A percentile compares a stretch with the other conserved stretches of the same genome.
These are phyloP conservation scores for Melampsora americana DNA, from an alignment of 1,284 basidiomycete species.

Conservation along the genomic window DNA sequence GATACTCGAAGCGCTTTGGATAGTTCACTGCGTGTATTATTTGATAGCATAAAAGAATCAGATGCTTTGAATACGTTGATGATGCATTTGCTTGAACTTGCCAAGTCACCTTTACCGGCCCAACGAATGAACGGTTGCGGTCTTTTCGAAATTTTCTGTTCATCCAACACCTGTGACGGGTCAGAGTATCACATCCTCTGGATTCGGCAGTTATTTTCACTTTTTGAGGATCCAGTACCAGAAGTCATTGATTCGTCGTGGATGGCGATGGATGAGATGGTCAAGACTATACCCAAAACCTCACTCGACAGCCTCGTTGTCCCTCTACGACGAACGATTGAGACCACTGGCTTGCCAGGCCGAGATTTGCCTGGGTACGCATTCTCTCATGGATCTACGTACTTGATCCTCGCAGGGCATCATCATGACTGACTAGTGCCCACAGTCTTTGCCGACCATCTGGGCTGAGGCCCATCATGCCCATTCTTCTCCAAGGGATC, in stretches of 20 bases:
- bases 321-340: constrained; percentile 81
- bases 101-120: constrained; percentile 67
- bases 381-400: not conserved
- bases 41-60: constrained; percentile 72
- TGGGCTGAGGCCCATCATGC: constrained; percentile 78
- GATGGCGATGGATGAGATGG: constrained; percentile 77
- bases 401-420: not conserved
- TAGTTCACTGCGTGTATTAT: constrained; percentile 69
- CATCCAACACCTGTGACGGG: constrained; percentile 59
- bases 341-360: constrained; percentile 76
- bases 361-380: constrained; percentile 60
- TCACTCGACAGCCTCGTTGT: constrained; percentile 85
- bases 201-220: constrained; percentile 84
- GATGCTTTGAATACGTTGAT: constrained; percentile 85
- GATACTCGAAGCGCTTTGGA: constrained; percentile 71
- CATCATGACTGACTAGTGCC: constrained; percentile 12
- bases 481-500: constrained; percentile 44
- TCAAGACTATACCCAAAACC: constrained; percentile 88
- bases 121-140: constrained; percentile 74
- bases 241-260: constrained; percentile 78
- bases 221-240: constrained; percentile 74
- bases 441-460: constrained; percentile 84
- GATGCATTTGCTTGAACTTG: constrained; percentile 80
- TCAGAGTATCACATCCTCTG: constrained; percentile 82
- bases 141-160: constrained; percentile 75